Base-by-base conservation (phyloP, 768 basidiomycete species). In the Rhodocollybia butyracea region DNA sequence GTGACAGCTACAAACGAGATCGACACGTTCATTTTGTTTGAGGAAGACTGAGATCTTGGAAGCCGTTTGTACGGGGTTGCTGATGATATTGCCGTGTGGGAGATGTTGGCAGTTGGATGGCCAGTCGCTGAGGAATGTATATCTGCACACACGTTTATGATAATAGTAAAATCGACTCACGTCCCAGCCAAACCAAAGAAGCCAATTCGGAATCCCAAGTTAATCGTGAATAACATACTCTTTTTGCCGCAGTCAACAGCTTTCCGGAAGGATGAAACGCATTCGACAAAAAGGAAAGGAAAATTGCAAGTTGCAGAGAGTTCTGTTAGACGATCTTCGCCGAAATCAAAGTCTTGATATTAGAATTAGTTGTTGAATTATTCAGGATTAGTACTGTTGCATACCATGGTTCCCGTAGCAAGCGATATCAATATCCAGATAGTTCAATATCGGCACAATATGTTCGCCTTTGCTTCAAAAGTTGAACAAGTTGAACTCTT, bases 131-230 rank as follows among this genome's bases (percentile, higher is more conserved):
- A n/a, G n/a, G n/a, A n/a, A n/a, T n/a, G n/a, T n/a, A n/a, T n/a
- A n/a, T n/a, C n/a, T n/a, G n/a, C n/a, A n/a, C n/a, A n/a, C n/a
- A n/a, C n/a, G n/a, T n/a, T n/a, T n/a, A n/a, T n/a, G n/a, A n/a
- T n/a, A n/a, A n/a, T n/a, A n/a, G n/a, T n/a, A n/a, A n/a, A n/a
- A n/a, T n/a, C n/a, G n/a, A n/a, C n/a, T n/a, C n/a, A n/a, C n/a
- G n/a, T n/a, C n/a, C n/a, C n/a, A 48, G 47, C 47, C n/a, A 48
- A 27, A 32, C 31, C 47, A 36, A 48, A 34, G 47, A 48, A 34
- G 15, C 30, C 30, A 31, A 22, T 34, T 22, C 47, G 1, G 32
- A 2, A 32, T 6, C 47, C 7, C 12, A 2, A 10, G 21, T n/a
- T 48, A 3, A 17, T 48, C 31, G 8, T 0, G 47, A 3, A 48